These are phyloP conservation scores for Colletotrichum gloeosporioides DNA, from an alignment of 2,329 filamentous ascomycete genomes.

Conservation along the genomic window DNA sequence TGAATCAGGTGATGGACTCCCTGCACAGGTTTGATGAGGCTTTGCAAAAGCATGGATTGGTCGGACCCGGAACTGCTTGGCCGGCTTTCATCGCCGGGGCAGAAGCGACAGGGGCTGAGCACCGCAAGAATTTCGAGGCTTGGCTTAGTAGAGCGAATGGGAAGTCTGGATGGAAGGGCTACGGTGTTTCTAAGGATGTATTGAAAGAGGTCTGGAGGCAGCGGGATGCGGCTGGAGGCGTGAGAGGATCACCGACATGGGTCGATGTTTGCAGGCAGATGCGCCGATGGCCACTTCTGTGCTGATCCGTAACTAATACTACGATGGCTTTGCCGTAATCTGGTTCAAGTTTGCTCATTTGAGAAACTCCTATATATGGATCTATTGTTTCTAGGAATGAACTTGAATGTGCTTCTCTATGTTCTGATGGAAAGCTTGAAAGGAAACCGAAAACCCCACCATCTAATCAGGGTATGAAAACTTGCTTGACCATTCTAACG, in stretches of 20 bases:
- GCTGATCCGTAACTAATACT: not conserved
- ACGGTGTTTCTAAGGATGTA: not conserved
- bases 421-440: not conserved
- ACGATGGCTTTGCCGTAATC: not conserved
- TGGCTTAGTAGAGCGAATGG: not conserved
- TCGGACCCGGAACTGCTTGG: not conserved
- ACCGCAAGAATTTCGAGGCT: not conserved
- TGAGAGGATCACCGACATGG: not conserved
- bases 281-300: not conserved
- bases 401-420: not conserved
- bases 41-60: not conserved
- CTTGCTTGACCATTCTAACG: not conserved
- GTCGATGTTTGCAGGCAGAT: not conserved
- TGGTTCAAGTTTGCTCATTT: fast-evolving
- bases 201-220: not conserved
- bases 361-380: no score
- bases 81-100: not conserved
- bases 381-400: not conserved
- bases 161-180: not conserved
- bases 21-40: not conserved
- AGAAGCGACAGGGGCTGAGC: not conserved
- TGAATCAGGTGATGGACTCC: not conserved
- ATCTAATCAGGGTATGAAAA: not conserved
- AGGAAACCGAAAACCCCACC: not conserved
- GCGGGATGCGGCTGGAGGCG: not conserved